Percentiles rank a stretch among this genome's conserved stretches.
Conservation (phyloP, 495 filamentous ascomycete species). For the Penicillium chermesinum region DNA sequence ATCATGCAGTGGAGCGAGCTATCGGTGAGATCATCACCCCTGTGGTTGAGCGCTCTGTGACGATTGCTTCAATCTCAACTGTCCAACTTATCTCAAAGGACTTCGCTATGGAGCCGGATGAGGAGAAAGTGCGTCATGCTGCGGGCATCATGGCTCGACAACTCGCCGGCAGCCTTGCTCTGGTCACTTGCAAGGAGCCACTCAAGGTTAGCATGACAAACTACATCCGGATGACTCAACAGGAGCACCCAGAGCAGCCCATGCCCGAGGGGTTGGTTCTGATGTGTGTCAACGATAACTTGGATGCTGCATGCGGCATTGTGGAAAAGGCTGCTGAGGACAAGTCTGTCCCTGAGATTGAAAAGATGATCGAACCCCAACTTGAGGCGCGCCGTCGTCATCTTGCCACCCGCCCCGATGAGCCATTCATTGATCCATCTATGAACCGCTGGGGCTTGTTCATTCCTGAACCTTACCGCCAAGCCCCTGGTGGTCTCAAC, state of each 20-base stretch:
- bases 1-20: conserved; percentile 75
- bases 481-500: conserved; percentile 75
- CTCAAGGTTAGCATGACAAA: conserved; percentile 93
- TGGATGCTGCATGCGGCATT: conserved; percentile 84
- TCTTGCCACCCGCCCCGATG: conserved; percentile 61
- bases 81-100: conserved; percentile 92
- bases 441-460: conserved; percentile 82
- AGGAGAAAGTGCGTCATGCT: conserved; percentile 74
- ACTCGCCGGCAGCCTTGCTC: conserved; percentile 84
- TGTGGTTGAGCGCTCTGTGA: conserved; percentile 94
- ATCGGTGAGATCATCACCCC: conserved; percentile 93
- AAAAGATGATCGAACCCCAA: conserved; percentile 76
- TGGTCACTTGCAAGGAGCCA: conserved; percentile 98
- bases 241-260: conserved; percentile 63
- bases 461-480: conserved; percentile 85
- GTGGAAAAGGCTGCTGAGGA: conserved; percentile 94
- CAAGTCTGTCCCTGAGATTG: conserved; percentile 87
- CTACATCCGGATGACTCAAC: conserved; percentile 78
- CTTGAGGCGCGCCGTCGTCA: conserved; percentile 70
- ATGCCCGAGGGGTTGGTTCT: conserved; percentile 84
- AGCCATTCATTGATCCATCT: conserved; percentile 73
- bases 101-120: conserved; percentile 87
- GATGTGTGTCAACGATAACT: conserved; percentile 97
- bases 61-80: conserved; percentile 93
- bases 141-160: conserved; percentile 89